Conservation (phyloP, 1,284 basidiomycete genomes). For the Tilletia walkeri region DNA sequence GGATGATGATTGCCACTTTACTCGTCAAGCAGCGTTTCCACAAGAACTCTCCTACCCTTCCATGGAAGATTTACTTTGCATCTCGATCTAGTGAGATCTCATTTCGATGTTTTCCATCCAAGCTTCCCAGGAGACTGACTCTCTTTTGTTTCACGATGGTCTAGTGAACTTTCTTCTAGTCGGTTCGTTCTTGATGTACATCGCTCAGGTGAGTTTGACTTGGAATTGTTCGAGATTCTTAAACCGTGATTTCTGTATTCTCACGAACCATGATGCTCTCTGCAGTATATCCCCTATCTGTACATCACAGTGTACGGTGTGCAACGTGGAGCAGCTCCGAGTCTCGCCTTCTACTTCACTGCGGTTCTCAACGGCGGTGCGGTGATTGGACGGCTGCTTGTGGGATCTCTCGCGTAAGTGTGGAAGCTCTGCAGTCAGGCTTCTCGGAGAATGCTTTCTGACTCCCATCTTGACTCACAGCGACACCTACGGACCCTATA, state of each 20-base stretch:
- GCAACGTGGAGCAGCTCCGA: slow-evolving; percentile 6
- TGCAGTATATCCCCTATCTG: slow-evolving; percentile 15
- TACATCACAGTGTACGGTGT: slow-evolving; percentile 20
- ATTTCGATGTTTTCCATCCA: neutral
- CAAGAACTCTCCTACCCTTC: neutral
- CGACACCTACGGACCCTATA: neutral
- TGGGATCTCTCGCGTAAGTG: neutral
- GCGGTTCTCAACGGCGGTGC: slow-evolving; percentile 19
- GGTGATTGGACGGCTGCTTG: slow-evolving; percentile 16
- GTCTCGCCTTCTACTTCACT: slow-evolving; percentile 20
- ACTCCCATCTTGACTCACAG: neutral
- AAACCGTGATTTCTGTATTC: no score
- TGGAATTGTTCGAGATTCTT: no score
- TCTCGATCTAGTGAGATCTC: neutral
- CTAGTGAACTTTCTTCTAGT: slow-evolving; percentile 2
- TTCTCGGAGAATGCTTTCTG: neutral
- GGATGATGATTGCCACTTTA: slow-evolving; percentile 5
- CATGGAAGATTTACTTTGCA: neutral
- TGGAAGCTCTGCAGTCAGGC: neutral
- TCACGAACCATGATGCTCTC: neutral
- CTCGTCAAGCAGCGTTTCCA: slow-evolving; percentile 1
- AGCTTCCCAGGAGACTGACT: no score
- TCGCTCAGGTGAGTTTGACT: neutral
- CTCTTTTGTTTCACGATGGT: no score
- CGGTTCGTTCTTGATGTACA: neutral